phyloP scores from a whole-genome alignment of 768 basidiomycete species.

The Lactifluus rugatus region DNA sequence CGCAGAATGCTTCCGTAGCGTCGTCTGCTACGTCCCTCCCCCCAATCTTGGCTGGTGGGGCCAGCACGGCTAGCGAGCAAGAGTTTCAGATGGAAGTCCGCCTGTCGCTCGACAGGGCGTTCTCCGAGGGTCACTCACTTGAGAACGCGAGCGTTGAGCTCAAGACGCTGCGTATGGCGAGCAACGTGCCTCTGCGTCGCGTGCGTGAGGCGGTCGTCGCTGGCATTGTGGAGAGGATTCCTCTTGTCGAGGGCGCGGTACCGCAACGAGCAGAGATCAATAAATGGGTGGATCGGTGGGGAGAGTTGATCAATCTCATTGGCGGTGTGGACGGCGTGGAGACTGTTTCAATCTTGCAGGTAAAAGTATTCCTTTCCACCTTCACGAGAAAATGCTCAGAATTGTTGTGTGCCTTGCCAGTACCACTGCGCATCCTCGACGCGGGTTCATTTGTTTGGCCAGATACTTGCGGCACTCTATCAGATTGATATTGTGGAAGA shows the following conservation, averaged over 20 bases:
- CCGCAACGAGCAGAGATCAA: slow-evolving; percentile 59
- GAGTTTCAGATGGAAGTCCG: slow-evolving; percentile 72
- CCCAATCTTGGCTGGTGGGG: too few species aligned
- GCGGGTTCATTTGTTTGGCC: slow-evolving; percentile 67
- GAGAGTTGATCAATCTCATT: slow-evolving; percentile 66
- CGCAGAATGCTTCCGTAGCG: slow-evolving; percentile 32
- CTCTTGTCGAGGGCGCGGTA: slow-evolving; percentile 44
- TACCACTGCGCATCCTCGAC: slow-evolving; percentile 53
- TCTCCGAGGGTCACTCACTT: slow-evolving; percentile 82
- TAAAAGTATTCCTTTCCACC: slow-evolving; percentile 24
- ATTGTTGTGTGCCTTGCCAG: slow-evolving; percentile 27
- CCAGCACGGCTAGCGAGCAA: slow-evolving; percentile 27
- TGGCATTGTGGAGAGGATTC: slow-evolving; percentile 69
- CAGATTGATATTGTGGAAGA: slow-evolving; percentile 89
- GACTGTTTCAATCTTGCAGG: slow-evolving; percentile 72
- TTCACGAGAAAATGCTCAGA: neutral
- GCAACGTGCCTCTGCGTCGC: slow-evolving; percentile 78
- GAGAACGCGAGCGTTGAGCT: slow-evolving; percentile 92
- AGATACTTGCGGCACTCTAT: slow-evolving; percentile 79
- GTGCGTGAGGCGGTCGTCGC: slow-evolving; percentile 84
- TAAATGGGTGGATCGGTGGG: slow-evolving; percentile 67
- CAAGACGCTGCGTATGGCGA: slow-evolving; percentile 94
- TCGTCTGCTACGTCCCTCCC: slow-evolving; percentile 41
- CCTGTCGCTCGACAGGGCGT: slow-evolving; percentile 87
- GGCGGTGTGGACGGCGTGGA: slow-evolving; percentile 78